Percentiles rank a stretch among this genome's conserved stretches.
Conservation (phyloP, 352 stramenopile species). For the Pythium insidiosum region DNA sequence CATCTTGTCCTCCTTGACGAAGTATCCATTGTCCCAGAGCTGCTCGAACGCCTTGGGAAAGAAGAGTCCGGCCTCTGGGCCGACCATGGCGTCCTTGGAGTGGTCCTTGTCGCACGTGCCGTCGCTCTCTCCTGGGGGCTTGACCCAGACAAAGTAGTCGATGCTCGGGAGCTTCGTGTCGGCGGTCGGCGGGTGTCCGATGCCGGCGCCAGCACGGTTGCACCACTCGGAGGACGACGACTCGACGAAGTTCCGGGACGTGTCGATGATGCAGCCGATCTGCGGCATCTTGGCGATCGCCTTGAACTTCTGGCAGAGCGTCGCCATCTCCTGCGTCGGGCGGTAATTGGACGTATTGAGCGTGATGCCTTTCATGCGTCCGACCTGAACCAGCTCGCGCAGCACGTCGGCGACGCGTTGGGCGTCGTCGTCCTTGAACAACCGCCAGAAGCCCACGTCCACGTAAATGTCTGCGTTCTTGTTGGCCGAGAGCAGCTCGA, state of each 20-base stretch:
- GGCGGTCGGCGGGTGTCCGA: slow-evolving; percentile 41
- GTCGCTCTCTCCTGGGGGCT: slow-evolving; percentile 57
- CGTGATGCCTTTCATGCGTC: slow-evolving; percentile 46
- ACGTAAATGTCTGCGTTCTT: slow-evolving; percentile 63
- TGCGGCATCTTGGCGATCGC: slow-evolving; percentile 22
- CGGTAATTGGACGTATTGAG: slow-evolving; percentile 81
- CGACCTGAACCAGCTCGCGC: slow-evolving; percentile 24
- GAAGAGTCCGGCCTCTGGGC: slow-evolving; percentile 43
- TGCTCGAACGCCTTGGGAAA: slow-evolving; percentile 43
- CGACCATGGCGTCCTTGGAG: slow-evolving; percentile 37
- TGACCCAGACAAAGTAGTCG: slow-evolving; percentile 72
- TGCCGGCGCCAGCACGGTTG: slow-evolving; percentile 48
- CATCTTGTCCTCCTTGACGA: slow-evolving; percentile 38
- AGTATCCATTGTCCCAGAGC: slow-evolving; percentile 64
- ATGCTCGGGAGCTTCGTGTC: slow-evolving; percentile 42
- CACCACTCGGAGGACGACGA: slow-evolving; percentile 52
- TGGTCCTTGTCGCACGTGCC: slow-evolving; percentile 30
- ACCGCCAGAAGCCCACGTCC: slow-evolving; percentile 62
- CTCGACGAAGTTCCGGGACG: slow-evolving; percentile 46
- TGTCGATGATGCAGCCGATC: slow-evolving; percentile 60
- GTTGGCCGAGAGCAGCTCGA: slow-evolving; percentile 41
- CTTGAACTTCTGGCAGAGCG: slow-evolving; percentile 52
- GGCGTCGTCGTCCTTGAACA: slow-evolving; percentile 20
- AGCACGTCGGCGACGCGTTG: slow-evolving; percentile 22
- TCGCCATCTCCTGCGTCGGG: slow-evolving; percentile 30